Conservation (phyloP, 2,329 filamentous ascomycete species). For the Pyrenochaeta sp. region DNA sequence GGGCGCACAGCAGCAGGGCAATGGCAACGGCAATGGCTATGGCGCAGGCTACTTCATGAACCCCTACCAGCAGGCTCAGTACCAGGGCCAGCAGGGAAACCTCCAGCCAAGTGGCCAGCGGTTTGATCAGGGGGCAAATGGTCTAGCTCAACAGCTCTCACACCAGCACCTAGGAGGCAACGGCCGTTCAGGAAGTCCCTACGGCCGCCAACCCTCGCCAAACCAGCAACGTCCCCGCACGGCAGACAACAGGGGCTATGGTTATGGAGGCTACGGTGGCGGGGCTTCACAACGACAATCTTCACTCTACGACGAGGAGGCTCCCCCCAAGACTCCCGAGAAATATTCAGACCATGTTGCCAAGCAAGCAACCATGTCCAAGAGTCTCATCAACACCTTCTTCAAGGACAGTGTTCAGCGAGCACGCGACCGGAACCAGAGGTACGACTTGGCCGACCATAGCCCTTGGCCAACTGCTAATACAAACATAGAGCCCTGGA, state of each 20-base stretch:
- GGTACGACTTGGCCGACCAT: constrained; percentile 64
- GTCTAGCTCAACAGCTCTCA: constrained; percentile 93
- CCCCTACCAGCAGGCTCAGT: constrained; percentile 54
- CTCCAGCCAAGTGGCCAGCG: constrained; percentile 59
- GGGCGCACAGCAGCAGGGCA: constrained; percentile 57
- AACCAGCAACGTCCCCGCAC: constrained; percentile 82
- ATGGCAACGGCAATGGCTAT: constrained; percentile 53
- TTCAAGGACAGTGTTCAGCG: constrained; percentile 99
- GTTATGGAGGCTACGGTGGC: constrained; percentile 71
- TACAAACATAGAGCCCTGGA: constrained; percentile 77
- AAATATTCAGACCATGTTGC: constrained; percentile 87
- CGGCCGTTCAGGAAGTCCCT: constrained; percentile 71
- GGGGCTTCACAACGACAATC: constrained; percentile 70
- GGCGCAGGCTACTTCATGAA: constrained; percentile 60
- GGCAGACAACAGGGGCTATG: constrained; percentile 69
- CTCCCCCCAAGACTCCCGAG: constrained; percentile 81
- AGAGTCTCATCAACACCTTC: constrained; percentile 75
- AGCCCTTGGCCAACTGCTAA: constrained; percentile 17
- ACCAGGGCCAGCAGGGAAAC: constrained; percentile 59
- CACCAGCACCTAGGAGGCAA: constrained; percentile 87
- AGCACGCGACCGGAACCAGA: constrained; percentile 91
- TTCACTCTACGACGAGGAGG: constrained; percentile 66
- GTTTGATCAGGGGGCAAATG: constrained; percentile 85
- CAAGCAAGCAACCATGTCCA: constrained; percentile 72
- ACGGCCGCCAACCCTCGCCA: constrained; percentile 73